These are phyloP conservation scores for Uronychia binucleata DNA, from an alignment of 73 alveolate genomes.

Conservation along the genomic window DNA sequence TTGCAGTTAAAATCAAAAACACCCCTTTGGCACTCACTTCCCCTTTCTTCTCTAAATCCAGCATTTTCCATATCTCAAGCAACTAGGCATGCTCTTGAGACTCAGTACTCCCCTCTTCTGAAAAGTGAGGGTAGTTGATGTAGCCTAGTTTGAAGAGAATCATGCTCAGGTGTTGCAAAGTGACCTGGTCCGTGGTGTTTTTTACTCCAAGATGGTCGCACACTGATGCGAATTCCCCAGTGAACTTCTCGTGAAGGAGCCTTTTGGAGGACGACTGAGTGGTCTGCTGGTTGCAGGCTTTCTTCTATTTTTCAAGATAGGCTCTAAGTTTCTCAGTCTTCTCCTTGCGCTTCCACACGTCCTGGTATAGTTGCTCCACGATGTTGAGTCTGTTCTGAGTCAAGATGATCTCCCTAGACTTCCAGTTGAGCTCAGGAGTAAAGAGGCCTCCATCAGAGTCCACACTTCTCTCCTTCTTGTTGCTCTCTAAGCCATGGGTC, in stretches of 20 bases:
- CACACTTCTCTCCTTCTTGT: no score
- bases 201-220: neutral
- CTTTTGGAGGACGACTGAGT: neutral
- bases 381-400: neutral
- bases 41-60: neutral
- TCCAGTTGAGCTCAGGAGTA: neutral
- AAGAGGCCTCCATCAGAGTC: no score
- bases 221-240: neutral
- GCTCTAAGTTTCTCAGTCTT: neutral
- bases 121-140: neutral
- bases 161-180: neutral
- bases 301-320: neutral
- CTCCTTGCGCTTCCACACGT: neutral
- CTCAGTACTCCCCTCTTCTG: neutral
- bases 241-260: neutral
- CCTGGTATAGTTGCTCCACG: neutral
- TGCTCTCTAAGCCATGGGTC: neutral
- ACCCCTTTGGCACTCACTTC: neutral
- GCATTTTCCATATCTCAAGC: neutral
- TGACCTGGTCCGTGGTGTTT: neutral
- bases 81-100: neutral
- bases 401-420: neutral
- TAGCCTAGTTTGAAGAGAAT: neutral
- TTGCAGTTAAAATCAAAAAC: neutral
- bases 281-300: neutral